phyloP scores from a whole-genome alignment of 345 rosid genomes.

The Reutealis trisperma region DNA sequence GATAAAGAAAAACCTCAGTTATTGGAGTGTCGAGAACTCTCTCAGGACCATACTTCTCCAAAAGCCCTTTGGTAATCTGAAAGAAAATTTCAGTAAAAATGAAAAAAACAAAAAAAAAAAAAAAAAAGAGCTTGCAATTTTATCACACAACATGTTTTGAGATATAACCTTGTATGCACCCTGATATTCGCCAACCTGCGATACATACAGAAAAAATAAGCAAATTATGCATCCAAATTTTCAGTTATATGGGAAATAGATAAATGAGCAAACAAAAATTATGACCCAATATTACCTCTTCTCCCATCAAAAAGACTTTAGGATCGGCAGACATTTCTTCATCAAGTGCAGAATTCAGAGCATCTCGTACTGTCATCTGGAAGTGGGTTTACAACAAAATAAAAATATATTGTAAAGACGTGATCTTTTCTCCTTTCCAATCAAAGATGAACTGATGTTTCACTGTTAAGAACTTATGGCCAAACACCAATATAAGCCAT shows the following conservation, averaged over 20 bases:
- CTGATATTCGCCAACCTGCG: constrained; percentile 93
- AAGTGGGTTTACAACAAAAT: background rate
- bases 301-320: constrained; percentile 83
- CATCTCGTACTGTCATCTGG: constrained; percentile 78
- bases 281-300: constrained; percentile 54
- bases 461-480: background rate
- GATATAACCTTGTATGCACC: constrained; percentile 87
- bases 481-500: too few relatives aligned
- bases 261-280: background rate
- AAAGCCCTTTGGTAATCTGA: constrained; percentile 69
- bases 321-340: constrained; percentile 97
- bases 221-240: background rate
- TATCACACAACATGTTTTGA: background rate
- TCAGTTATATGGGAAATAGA: too few relatives aligned
- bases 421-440: background rate
- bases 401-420: background rate
- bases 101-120: background rate
- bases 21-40: constrained; percentile 86
- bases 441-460: background rate
- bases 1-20: constrained; percentile 57
- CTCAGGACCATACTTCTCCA: constrained; percentile 87
- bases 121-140: too few relatives aligned
- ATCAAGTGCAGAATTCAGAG: constrained; percentile 75
- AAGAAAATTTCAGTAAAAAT: too few relatives aligned
- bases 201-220: constrained; percentile 8